A percentile compares a stretch with the other conserved stretches of the same genome.
These are phyloP conservation scores for Mycena alexandri DNA, from an alignment of 768 basidiomycete species.

Conservation along the genomic window DNA sequence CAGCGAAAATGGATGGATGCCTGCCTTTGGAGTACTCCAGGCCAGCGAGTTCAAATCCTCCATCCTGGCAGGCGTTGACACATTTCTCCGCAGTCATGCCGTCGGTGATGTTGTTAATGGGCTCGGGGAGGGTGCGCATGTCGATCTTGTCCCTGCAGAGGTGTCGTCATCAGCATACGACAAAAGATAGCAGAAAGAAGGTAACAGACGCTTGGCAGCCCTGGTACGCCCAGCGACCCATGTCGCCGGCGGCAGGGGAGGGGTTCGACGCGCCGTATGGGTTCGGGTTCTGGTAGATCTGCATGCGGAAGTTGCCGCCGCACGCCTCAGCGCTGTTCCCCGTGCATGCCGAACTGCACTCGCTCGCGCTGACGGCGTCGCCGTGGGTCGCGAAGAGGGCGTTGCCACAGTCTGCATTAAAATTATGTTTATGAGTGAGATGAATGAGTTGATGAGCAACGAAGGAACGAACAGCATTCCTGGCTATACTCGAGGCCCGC, in stretches of 20 bases:
- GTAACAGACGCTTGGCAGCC: slow-evolving; percentile 4
- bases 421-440: background rate
- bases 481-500: slow-evolving; percentile 3
- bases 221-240: background rate
- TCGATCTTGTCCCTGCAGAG: background rate
- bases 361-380: background rate
- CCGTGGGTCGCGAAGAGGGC: background rate
- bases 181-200: too few species aligned
- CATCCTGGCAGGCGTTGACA: background rate
- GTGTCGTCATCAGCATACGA: background rate
- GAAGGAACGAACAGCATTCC: slow-evolving; percentile 8
- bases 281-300: too few species aligned
- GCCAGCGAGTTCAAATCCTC: background rate
- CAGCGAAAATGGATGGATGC: too few species aligned
- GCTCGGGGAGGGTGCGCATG: background rate
- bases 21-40: slow-evolving; percentile 15
- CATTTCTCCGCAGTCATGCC: slow-evolving; percentile 18
- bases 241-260: background rate
- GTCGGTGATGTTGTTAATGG: background rate
- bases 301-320: slow-evolving; percentile 1
- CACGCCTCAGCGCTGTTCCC: slow-evolving; percentile 1
- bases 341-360: slow-evolving; percentile 3
- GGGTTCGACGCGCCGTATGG: background rate
- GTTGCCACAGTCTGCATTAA: slow-evolving; percentile 7
- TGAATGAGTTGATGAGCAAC: background rate